Base-by-base conservation (phyloP, 176 grass and related monocot species). In the Tillandsia fasciculata region DNA sequence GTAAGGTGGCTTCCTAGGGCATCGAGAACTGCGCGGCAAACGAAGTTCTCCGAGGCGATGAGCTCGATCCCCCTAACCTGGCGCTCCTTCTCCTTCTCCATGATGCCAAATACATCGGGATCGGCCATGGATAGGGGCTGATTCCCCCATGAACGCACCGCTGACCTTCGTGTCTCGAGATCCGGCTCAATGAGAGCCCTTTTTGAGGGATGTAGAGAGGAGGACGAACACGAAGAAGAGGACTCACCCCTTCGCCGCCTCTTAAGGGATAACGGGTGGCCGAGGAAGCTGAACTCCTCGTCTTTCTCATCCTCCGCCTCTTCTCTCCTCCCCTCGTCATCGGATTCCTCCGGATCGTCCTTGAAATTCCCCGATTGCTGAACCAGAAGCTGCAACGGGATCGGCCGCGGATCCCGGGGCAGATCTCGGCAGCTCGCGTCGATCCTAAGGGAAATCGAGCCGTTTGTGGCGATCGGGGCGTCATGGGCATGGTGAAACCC, bases 1-100 rank as follows among this genome's bases (percentile, higher is more conserved):
- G 89, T 91, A 22, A 91, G 79, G 53, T 78, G 82, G 28, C 80
- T 81, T 0, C 89, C 89, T 6, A 91, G 72, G 8, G 84, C 89
- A 64, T 91, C 76, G 2, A 91, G 83, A 51, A 88, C 85, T 9
- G 76, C 72, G 15, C 74, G 76, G 69, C 82, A 91, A 50, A 84
- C 83, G 50, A 74, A 91, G 74, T 91, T 91, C 82, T 91, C 89
- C 26, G 85, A 91, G 2, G 85, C 85, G 57, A 91, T 80, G 51
- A 91, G 84, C 78, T 91, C 89, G 70, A 91, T 77, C 4, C 89
- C 89, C 27, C 57, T 26, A 42, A 77, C 58, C 66, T 83, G 83
- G 22, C 84, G 73, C 48, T 64, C 66, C 84, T 78, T 85, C 77
- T 85, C 83, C 49, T 61, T 70, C 73, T 85, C 73, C 53, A 85